Evolutionary conservation across 371 early-diverging fungal species (phyloP), one percentile per base, ranked within the genome.

Genomic region (Mucor lusitanicus): DNA sequence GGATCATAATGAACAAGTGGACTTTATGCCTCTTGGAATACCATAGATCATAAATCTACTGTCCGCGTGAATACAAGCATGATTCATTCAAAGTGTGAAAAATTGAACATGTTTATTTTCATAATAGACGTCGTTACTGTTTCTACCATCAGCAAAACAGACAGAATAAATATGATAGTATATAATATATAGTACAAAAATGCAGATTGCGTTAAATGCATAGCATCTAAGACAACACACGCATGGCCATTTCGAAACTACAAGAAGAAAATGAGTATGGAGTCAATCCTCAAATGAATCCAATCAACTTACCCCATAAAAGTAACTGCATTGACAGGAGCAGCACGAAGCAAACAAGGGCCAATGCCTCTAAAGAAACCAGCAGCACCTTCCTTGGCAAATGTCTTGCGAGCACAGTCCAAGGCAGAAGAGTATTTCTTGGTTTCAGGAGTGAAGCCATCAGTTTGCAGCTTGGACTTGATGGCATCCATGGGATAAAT

Each of bases 311-410:
- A 81, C 79, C 84, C 90, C 55, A 90, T 76, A 80, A 94, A 94
- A 25, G 94, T 93, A 21, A 87, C 91, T 4, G 94, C 95, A 63
- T 94, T 94, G 59, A 91, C 93, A 17, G 96, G 96, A 32, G 94
- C 95, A 28, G 96, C 95, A 66, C 96, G 84, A 59, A 94, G 81
- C 61, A 96, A 83, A 62, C 95, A 92, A n/a, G 95, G 91, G 0
- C 89, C 87, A 65, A 95, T 84, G 32, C 95, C 96, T 69, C 86
- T 86, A 83, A 92, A 95, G 83, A 95, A 91, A 1, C 94, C 94
- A 23, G 78, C 80, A 27, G 81, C 68, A 6, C 95, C 94, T 69
- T 92, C 92, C 59, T 75, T 82, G 28, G 78, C 80, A 67, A 90
- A 70, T 1, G 85, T 90, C 71, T 90, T 84, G 25, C 84, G 86